Conservation (phyloP, 73 alveolate species). For the Paramecium caudatum region DNA sequence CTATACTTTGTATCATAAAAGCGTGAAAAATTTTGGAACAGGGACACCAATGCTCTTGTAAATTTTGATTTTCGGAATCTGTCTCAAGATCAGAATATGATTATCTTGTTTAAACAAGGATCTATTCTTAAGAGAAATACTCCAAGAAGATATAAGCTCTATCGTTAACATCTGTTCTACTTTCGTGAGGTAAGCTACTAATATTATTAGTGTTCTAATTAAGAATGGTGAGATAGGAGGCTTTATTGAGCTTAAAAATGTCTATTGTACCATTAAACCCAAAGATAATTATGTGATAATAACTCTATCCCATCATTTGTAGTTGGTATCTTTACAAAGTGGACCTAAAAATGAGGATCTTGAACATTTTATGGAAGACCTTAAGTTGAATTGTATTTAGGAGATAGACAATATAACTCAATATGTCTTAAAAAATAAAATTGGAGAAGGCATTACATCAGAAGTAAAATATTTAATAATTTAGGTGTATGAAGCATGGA, state of each 20-base stretch:
- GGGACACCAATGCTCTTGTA: constrained; percentile 4
- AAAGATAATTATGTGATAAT: background rate
- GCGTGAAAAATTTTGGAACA: background rate
- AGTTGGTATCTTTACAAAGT: background rate
- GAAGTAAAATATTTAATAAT: background rate
- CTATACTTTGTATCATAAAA: constrained; percentile 8
- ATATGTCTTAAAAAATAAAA: background rate
- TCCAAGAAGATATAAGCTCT: constrained; percentile 15
- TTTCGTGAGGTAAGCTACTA: constrained; percentile 28
- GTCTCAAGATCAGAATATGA: constrained; percentile 10
- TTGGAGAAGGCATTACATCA: constrained; percentile 6
- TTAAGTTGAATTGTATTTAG: background rate
- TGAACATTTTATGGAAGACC: background rate
- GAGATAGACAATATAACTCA: background rate
- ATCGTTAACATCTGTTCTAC: constrained; percentile 5
- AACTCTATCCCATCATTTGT: background rate
- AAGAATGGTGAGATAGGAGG: constrained; percentile 47
- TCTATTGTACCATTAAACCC: background rate
- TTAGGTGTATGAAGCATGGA: background rate
- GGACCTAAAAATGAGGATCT: constrained; percentile 9
- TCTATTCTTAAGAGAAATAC: background rate
- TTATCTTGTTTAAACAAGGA: constrained; percentile 8
- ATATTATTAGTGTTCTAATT: constrained; percentile 5
- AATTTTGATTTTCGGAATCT: background rate
- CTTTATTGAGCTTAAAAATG: constrained; percentile 8